Evolutionary conservation across 2,329 filamentous ascomycete genomes (phyloP).

Genomic region (Thelonectria discophora): DNA sequence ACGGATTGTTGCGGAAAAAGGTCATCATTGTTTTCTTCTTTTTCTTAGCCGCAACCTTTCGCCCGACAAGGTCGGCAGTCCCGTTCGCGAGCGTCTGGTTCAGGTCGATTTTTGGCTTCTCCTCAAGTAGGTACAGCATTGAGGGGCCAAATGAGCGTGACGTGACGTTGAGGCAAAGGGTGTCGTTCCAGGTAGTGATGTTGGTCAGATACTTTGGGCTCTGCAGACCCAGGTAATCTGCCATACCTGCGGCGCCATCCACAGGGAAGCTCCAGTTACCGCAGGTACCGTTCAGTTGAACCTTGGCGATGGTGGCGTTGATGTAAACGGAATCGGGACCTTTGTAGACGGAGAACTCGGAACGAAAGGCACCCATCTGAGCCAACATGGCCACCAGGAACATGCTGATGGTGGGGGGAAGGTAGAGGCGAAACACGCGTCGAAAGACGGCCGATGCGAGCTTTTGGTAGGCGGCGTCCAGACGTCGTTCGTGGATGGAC

Average conservation of each 20-base stretch:
- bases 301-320: slow-evolving; percentile 46
- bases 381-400: slow-evolving; percentile 51
- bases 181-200: slow-evolving; percentile 42
- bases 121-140: slow-evolving; percentile 42
- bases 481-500: slow-evolving; percentile 48
- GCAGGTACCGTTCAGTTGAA: slow-evolving; percentile 27
- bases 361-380: slow-evolving; percentile 49
- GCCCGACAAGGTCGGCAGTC: not conserved
- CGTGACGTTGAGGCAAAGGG: slow-evolving; percentile 48
- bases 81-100: slow-evolving; percentile 14
- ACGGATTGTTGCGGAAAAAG: not conserved
- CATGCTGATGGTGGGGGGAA: slow-evolving; percentile 53
- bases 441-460: slow-evolving; percentile 51
- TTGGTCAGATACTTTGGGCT: slow-evolving; percentile 44
- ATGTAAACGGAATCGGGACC: slow-evolving; percentile 52
- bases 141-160: slow-evolving; percentile 43
- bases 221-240: slow-evolving; percentile 43
- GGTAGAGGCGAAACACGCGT: slow-evolving; percentile 51
- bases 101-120: slow-evolving; percentile 23
- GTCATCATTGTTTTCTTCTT: not conserved
- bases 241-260: slow-evolving; percentile 41
- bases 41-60: slow-evolving; percentile 1
- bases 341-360: slow-evolving; percentile 48
- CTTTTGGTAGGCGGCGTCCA: slow-evolving; percentile 48
- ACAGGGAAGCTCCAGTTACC: slow-evolving; percentile 43